Conservation (phyloP, 345 rosid genomes). For the Eutrema yunnanense region DNA sequence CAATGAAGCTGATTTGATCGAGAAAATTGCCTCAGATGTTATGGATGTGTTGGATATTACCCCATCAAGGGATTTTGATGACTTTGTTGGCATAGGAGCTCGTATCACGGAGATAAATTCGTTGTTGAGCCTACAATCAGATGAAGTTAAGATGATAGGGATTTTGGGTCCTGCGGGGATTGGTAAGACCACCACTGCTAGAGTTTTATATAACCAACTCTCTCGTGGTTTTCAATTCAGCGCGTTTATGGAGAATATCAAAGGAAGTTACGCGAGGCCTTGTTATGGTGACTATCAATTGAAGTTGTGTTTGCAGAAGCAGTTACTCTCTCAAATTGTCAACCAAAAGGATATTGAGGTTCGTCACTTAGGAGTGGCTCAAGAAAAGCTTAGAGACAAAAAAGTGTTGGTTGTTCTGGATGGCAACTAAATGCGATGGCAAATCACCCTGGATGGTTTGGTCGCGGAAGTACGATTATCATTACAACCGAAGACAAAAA, state of each 20-base stretch:
- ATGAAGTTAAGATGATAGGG: background rate
- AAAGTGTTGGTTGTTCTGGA: background rate
- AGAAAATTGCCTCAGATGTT: background rate
- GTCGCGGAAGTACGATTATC: background rate
- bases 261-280: background rate
- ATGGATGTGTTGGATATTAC: background rate
- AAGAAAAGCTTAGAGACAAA: background rate
- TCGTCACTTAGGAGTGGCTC: background rate
- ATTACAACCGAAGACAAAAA: background rate
- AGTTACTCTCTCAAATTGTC: background rate
- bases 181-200: background rate
- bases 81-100: background rate
- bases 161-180: slow-evolving; percentile 7
- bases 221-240: background rate
- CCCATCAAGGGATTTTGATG: background rate
- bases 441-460: background rate
- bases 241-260: background rate
- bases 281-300: background rate
- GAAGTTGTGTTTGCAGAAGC: background rate
- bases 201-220: background rate
- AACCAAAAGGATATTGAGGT: background rate
- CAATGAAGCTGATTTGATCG: background rate
- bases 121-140: background rate
- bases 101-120: background rate
- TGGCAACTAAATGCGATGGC: background rate